A percentile compares a stretch with the other conserved stretches of the same genome.
phyloP scores from a whole-genome alignment of 2,329 filamentous ascomycete species.

The Coleophoma cylindrospora region DNA sequence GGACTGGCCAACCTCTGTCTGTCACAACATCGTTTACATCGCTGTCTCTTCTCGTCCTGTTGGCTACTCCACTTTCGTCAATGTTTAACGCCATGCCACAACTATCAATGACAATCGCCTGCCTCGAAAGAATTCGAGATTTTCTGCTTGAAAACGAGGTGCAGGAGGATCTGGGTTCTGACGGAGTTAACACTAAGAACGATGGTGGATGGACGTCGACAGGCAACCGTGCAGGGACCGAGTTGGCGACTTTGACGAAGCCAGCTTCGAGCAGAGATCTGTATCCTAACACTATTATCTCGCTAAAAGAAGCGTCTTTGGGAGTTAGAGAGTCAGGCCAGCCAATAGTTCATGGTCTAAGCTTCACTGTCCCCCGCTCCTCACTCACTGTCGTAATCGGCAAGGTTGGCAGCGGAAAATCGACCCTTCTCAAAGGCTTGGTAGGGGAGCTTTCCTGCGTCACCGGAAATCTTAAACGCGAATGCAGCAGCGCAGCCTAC shows the following conservation, averaged over 20 bases:
- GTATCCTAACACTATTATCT: background rate
- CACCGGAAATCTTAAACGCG: background rate
- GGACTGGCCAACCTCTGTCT: constrained; percentile 6
- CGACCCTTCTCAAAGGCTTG: constrained; percentile 14
- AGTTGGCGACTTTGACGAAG: background rate
- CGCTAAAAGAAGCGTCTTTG: constrained; percentile 65
- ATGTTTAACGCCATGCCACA: constrained; percentile 12
- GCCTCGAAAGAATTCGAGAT: constrained; percentile 17
- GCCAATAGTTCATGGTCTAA: constrained; percentile 74
- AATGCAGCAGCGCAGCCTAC: constrained; percentile 24
- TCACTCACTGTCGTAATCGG: constrained; percentile 86
- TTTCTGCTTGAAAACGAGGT: constrained; percentile 14
- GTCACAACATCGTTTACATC: constrained; percentile 14
- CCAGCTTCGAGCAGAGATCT: background rate
- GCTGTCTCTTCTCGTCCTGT: constrained; percentile 17
- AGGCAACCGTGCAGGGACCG: background rate
- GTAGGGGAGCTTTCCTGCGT: constrained; percentile 10
- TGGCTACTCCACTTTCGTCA: constrained; percentile 9
- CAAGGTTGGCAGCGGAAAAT: constrained; percentile 36
- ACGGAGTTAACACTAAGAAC: background rate
- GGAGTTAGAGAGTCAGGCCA: constrained; percentile 60
- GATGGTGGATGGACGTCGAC: background rate
- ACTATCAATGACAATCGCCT: constrained; percentile 14
- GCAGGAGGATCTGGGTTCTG: background rate
- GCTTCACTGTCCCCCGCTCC: constrained; percentile 74